Conservation (phyloP, 140 eudicot genomes). For the Stevia rebaudiana region DNA sequence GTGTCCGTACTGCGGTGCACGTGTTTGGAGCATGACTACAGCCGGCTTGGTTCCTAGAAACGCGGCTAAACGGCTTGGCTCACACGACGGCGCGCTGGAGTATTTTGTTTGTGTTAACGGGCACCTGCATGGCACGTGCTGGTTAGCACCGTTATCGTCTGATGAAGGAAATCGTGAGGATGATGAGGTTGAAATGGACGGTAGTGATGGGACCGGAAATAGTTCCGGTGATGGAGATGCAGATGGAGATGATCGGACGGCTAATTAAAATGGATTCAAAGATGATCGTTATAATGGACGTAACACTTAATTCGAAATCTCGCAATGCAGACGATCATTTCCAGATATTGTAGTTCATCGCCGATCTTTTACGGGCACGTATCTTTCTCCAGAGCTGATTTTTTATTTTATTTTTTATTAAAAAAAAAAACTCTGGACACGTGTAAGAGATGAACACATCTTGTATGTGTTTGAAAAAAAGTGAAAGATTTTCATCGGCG, state of each 20-base stretch:
- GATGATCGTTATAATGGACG: neutral
- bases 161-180: slow-evolving; percentile 37
- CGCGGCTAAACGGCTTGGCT: slow-evolving; percentile 70
- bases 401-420: neutral
- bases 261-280: neutral
- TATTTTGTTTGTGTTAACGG: slow-evolving; percentile 80
- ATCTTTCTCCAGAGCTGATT: neutral
- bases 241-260: slow-evolving; percentile 14
- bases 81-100: slow-evolving; percentile 59
- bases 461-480: too few species aligned
- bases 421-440: too few species aligned
- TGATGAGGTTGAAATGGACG: slow-evolving; percentile 10
- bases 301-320: neutral
- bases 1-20: slow-evolving; percentile 78
- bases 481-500: neutral
- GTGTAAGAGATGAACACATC: too few species aligned
- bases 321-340: neutral
- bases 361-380: neutral
- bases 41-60: slow-evolving; percentile 55
- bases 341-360: neutral
- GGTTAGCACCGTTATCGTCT: slow-evolving; percentile 59
- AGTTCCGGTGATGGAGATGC: slow-evolving; percentile 21
- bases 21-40: slow-evolving; percentile 75
- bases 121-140: slow-evolving; percentile 74
- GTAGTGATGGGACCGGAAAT: slow-evolving; percentile 17